Conservation (phyloP, 2,329 filamentous ascomycete species). For the Sarocladium brachiariae region DNA sequence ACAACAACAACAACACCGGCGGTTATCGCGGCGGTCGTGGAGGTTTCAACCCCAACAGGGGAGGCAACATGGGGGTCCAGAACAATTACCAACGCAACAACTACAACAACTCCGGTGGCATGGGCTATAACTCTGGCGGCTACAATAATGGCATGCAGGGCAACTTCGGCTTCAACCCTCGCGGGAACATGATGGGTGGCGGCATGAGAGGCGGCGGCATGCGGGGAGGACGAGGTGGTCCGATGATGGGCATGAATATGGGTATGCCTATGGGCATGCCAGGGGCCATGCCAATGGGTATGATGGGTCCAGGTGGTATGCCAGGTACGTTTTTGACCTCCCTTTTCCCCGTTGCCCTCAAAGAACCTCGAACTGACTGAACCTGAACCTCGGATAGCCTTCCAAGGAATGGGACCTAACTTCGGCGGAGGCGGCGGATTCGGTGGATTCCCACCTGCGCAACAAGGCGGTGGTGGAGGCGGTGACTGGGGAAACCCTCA, state of each 20-base stretch:
- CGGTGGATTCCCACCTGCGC: constrained; percentile 46
- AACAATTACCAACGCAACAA: constrained; percentile 35
- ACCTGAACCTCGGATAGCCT: constrained; percentile 42
- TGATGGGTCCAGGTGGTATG: constrained; percentile 44
- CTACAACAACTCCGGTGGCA: constrained; percentile 31
- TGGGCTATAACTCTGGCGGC: constrained; percentile 31
- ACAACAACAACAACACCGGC: constrained; percentile 34
- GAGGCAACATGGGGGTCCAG: constrained; percentile 41
- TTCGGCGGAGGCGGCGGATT: constrained; percentile 68
- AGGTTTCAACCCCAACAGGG: constrained; percentile 25
- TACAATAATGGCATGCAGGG: constrained; percentile 32
- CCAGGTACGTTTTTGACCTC: constrained; percentile 22
- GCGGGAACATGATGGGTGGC: constrained; percentile 39
- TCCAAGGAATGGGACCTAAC: constrained; percentile 61
- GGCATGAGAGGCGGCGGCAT: constrained; percentile 45
- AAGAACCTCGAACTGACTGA: constrained; percentile 14
- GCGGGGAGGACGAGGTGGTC: constrained; percentile 40
- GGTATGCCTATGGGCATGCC: constrained; percentile 51
- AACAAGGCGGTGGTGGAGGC: constrained; percentile 33
- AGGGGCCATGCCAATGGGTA: constrained; percentile 49
- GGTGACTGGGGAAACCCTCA: constrained; percentile 73
- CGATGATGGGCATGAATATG: constrained; percentile 46
- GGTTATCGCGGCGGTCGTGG: constrained; percentile 45
- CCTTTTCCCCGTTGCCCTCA: neutral
- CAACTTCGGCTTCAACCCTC: constrained; percentile 35